Percentiles rank a stretch among this genome's conserved stretches.
These are phyloP conservation scores for Fusarium acutatum DNA, from an alignment of 2,329 filamentous ascomycete genomes.

Conservation along the genomic window DNA sequence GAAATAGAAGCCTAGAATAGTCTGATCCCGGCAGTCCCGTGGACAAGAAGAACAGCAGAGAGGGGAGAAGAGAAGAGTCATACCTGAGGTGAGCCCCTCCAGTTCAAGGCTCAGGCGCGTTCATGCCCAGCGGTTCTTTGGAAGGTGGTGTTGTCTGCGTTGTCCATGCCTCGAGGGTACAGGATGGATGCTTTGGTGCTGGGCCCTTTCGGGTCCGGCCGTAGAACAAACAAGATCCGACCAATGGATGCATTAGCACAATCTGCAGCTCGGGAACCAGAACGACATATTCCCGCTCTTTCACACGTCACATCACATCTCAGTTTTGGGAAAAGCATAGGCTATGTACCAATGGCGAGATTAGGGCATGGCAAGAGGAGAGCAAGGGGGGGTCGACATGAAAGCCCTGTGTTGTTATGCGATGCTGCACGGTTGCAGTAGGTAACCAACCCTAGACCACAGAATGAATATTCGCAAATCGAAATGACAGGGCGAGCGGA, in stretches of 20 bases:
- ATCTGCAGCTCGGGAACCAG: conserved; percentile 38
- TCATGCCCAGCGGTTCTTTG: conserved; percentile 36
- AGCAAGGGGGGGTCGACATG: conserved; percentile 12
- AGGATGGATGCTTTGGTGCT: neutral
- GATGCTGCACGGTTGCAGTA: conserved; percentile 7
- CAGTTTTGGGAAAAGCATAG: conserved; percentile 16
- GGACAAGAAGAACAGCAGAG: neutral
- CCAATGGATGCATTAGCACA: conserved; percentile 25
- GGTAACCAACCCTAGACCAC: conserved; percentile 30
- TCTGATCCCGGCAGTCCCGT: conserved; percentile 16
- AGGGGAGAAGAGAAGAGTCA: conserved; percentile 33
- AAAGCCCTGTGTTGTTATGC: conserved; percentile 19
- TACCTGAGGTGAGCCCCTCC: conserved; percentile 29
- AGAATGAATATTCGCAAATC: conserved; percentile 11
- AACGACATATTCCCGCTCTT: conserved; percentile 27
- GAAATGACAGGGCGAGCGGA: neutral
- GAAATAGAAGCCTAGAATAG: conserved; percentile 16
- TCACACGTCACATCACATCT: conserved; percentile 34
- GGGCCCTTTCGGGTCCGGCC: conserved; percentile 23
- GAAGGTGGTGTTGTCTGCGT: conserved; percentile 37
- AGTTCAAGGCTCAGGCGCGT: conserved; percentile 38
- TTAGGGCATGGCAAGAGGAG: conserved; percentile 20
- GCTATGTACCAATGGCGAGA: conserved; percentile 22
- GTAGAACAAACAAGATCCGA: conserved; percentile 20
- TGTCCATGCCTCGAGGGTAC: conserved; percentile 21